phyloP scores from a whole-genome alignment of 179 eudicot species.

The Beta macrorhiza region DNA sequence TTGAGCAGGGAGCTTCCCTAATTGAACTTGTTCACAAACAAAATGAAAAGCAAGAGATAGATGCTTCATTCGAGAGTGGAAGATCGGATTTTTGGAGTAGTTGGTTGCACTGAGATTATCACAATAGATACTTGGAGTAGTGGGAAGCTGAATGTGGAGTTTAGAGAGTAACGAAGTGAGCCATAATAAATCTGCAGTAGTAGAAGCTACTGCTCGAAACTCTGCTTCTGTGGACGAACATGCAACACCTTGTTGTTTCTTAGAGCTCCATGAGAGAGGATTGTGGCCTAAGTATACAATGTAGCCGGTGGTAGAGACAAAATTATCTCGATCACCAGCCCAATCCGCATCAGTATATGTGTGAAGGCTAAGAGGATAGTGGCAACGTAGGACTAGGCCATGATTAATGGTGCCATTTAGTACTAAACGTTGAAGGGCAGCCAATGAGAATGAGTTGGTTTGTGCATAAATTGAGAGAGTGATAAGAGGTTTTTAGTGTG shows the following conservation, averaged over 20 bases:
- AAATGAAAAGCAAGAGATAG: not conserved
- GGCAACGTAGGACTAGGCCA: too few relatives aligned
- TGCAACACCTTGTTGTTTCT: not conserved
- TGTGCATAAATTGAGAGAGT: too few relatives aligned
- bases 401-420: too few relatives aligned
- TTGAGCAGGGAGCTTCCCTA: not conserved
- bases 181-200: not conserved
- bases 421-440: too few relatives aligned
- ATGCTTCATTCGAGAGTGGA: slow-evolving; percentile 11
- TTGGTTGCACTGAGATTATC: not conserved
- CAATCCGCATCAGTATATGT: not conserved
- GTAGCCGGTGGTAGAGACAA: not conserved
- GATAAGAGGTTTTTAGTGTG: too few relatives aligned
- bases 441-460: too few relatives aligned
- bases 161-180: not conserved
- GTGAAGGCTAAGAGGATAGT: too few relatives aligned
- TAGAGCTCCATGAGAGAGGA: not conserved
- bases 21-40: not conserved
- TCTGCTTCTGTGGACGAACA: too few relatives aligned
- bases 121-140: not conserved
- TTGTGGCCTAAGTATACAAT: not conserved
- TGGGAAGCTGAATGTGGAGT: not conserved
- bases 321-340: not conserved
- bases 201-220: not conserved
- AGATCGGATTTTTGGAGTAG: not conserved